Percentiles rank a stretch among this genome's conserved stretches.
These are phyloP conservation scores for Nitzschia inconspicua DNA, from an alignment of 108 stramenopile species.

Conservation along the genomic window DNA sequence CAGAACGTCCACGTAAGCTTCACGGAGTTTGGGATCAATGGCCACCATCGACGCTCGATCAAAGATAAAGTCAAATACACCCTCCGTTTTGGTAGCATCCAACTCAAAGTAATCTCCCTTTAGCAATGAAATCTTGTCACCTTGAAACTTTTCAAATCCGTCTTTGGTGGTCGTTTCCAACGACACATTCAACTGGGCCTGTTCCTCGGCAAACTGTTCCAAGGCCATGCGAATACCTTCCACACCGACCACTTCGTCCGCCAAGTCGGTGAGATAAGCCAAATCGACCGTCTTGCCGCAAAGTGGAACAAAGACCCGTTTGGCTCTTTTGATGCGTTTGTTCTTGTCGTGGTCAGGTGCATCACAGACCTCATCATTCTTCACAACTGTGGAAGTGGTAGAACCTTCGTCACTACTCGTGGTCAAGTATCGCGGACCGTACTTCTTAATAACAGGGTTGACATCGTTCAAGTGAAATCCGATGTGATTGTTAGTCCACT, in stretches of 20 bases:
- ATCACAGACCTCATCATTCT: not conserved
- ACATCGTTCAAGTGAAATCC: constrained; percentile 31
- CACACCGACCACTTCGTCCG: constrained; percentile 60
- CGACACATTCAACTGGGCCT: constrained; percentile 46
- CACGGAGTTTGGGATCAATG: constrained; percentile 58
- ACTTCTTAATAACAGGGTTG: constrained; percentile 18
- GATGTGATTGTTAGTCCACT: constrained; percentile 20
- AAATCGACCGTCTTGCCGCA: constrained; percentile 87
- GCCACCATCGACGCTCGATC: constrained; percentile 84
- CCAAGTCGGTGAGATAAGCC: constrained; percentile 52
- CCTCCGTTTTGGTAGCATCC: constrained; percentile 10
- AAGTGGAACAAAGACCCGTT: constrained; percentile 70
- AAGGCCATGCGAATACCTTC: constrained; percentile 71
- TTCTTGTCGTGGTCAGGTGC: not conserved
- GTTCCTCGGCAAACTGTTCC: constrained; percentile 67
- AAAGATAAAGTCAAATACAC: constrained; percentile 60
- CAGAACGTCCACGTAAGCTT: constrained; percentile 52
- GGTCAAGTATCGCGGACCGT: not conserved
- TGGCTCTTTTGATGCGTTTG: not conserved
- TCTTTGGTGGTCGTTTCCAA: not conserved
- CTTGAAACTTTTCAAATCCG: constrained; percentile 39
- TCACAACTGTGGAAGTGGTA: not conserved
- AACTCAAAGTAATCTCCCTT: constrained; percentile 71
- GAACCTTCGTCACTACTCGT: too few species aligned
- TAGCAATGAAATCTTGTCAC: constrained; percentile 51